Base-by-base conservation (phyloP, 1,284 basidiomycete genomes). In the Sanghuangporus weigelae region DNA sequence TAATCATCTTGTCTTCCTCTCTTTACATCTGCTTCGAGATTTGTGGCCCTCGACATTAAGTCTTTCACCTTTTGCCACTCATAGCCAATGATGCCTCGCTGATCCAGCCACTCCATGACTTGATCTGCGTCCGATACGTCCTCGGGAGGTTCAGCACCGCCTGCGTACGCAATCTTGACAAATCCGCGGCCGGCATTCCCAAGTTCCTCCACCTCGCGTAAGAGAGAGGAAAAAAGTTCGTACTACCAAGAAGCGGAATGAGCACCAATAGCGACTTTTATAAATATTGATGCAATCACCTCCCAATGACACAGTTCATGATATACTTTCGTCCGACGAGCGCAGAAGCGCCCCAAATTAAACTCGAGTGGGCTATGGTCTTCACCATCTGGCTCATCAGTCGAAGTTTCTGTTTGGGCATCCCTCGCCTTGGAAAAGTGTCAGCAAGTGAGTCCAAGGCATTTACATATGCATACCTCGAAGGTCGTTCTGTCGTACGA, bases 241-340 rank as follows among this genome's bases (percentile, higher is more conserved):
- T 85, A 79, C 87, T 91, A 44, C 26, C 26, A n/a, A 39, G 59
- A 26, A 48, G 54, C 31, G 55, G 46, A 40, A 26, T 35, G 8
- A n/a, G 61, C 21, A 38, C 57, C 40, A 21, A 7, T 7, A 26
- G 12, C 42, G 7, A 44, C 11, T 10, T 7, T 23, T 11, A 59
- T 40, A 56, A 57, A 14, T 48, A 44, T 60, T 21, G 36, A 44
- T 60, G 19, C 40, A 39, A 36, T 64, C 68, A 93, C 93, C 85
- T 92, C 90, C 93, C 93, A 95, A 70, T 95, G 93, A 8, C 81
- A 83, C 71, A 95, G 85, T 63, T 81, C 76, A 72, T 95, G 92
- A 70, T 85, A 94, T 23, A 87, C 81, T 64, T 77, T 74, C 1
- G 87, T 85, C 60, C 92, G 80, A 48, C 77, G 76, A 2, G 86